Evolutionary conservation across 106 monocot genomes (phyloP).

Genomic region (Acorus gramineus): DNA sequence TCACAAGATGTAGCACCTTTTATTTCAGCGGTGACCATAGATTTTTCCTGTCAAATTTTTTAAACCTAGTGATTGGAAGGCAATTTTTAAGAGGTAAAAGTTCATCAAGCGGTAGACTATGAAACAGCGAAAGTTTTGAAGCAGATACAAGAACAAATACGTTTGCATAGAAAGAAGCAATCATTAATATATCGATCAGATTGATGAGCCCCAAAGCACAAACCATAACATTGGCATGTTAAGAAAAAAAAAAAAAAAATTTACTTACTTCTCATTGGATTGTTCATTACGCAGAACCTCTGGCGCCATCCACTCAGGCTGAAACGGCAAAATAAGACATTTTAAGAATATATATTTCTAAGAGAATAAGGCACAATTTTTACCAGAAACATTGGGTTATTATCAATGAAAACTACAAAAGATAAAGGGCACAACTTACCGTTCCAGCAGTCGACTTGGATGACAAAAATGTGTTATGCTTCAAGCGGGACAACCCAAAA

Average conservation of each 20-base stretch:
- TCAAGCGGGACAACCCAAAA: conserved; percentile 98
- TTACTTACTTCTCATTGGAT: conserved; percentile 92
- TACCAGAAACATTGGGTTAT: too few species aligned
- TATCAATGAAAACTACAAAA: neutral
- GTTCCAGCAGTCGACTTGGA: conserved; percentile 97
- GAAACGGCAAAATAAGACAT: conserved; percentile 9
- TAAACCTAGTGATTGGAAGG: too few species aligned
- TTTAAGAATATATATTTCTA: neutral
- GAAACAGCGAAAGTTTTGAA: too few species aligned
- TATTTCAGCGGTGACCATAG: too few species aligned
- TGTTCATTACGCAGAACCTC: conserved; percentile 93
- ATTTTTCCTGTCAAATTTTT: too few species aligned
- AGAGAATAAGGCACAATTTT: neutral
- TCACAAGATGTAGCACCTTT: too few species aligned
- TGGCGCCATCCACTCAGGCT: conserved; percentile 99
- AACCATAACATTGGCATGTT: neutral
- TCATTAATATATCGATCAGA: too few species aligned
- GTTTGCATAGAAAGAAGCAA: too few species aligned
- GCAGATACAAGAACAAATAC: too few species aligned
- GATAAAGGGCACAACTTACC: conserved; percentile 26
- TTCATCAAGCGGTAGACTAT: too few species aligned
- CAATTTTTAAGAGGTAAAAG: too few species aligned
- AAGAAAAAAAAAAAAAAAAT: neutral
- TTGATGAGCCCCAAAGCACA: too few species aligned
- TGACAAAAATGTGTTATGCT: conserved; percentile 91